phyloP scores from a whole-genome alignment of 169 alveolate genomes.

The Eimeria praecox region DNA sequence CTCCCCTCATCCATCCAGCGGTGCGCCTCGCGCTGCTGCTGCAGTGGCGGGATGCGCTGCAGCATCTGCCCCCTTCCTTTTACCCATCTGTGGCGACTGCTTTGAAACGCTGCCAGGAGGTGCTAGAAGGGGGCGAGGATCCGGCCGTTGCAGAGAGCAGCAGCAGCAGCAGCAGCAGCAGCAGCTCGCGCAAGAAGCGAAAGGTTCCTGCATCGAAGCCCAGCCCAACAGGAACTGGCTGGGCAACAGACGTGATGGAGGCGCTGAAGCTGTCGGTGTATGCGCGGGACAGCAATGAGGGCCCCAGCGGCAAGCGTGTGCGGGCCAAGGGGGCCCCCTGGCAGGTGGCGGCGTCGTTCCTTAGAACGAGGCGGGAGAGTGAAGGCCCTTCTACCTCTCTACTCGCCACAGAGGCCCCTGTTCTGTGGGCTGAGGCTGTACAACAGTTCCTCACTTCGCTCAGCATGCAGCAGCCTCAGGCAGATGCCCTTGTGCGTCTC shows the following conservation, averaged over 20 bases:
- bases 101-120: conserved; percentile 35
- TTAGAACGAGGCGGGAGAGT: not conserved
- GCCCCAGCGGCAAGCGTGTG: conserved; percentile 47
- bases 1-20: conserved; percentile 44
- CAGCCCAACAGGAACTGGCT: not conserved
- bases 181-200: conserved; percentile 1
- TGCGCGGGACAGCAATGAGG: conserved; percentile 53
- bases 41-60: conserved; percentile 54
- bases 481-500: not conserved
- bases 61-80: conserved; percentile 1
- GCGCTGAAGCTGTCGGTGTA: conserved; percentile 43
- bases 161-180: conserved; percentile 29
- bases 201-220: not conserved
- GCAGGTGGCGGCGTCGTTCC: conserved; percentile 58
- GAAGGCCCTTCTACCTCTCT: not conserved
- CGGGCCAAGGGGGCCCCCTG: conserved; percentile 54
- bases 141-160: not conserved
- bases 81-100: conserved; percentile 30
- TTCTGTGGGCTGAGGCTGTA: conserved; percentile 36
- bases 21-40: conserved; percentile 71
- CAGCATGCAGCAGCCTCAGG: conserved; percentile 48
- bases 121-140: not conserved
- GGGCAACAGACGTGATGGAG: conserved; percentile 70
- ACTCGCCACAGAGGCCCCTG: conserved; percentile 28
- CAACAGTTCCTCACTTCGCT: conserved; percentile 37